Conservation (phyloP, 2,329 filamentous ascomycete genomes). For the Blastomyces silverae region DNA sequence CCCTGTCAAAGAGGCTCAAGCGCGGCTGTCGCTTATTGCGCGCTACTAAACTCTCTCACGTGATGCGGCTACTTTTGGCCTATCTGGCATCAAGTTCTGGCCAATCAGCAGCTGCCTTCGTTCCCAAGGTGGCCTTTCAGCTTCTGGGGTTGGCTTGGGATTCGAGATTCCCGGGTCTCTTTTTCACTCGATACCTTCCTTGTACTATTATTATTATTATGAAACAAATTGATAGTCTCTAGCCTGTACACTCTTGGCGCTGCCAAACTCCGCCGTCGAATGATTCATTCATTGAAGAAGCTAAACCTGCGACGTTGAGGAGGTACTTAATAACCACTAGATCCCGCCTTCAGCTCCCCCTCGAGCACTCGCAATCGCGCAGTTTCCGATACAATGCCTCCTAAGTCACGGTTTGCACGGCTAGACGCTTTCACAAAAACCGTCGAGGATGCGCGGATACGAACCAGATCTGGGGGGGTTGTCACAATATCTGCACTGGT, state of each 20-base stretch:
- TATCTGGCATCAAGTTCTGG: conserved; percentile 5
- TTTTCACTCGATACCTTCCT: background rate
- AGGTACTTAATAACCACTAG: background rate
- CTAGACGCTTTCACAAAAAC: conserved; percentile 99
- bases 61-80: background rate
- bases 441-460: conserved; percentile 92
- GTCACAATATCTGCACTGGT: conserved; percentile 88
- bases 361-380: conserved; percentile 12
- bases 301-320: background rate
- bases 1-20: background rate
- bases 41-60: conserved; percentile 4
- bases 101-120: conserved; percentile 12
- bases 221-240: background rate
- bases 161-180: background rate
- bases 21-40: background rate
- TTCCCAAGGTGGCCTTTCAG: conserved; percentile 16
- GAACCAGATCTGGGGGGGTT: conserved; percentile 90
- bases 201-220: background rate
- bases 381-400: conserved; percentile 55
- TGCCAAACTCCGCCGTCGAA: background rate
- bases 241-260: background rate
- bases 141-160: too few species aligned
- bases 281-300: conserved; percentile 1
- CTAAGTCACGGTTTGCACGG: conserved; percentile 89
- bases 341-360: background rate